These are phyloP conservation scores for Striga asiatica DNA, from an alignment of 257 asterid genomes.

Conservation along the genomic window DNA sequence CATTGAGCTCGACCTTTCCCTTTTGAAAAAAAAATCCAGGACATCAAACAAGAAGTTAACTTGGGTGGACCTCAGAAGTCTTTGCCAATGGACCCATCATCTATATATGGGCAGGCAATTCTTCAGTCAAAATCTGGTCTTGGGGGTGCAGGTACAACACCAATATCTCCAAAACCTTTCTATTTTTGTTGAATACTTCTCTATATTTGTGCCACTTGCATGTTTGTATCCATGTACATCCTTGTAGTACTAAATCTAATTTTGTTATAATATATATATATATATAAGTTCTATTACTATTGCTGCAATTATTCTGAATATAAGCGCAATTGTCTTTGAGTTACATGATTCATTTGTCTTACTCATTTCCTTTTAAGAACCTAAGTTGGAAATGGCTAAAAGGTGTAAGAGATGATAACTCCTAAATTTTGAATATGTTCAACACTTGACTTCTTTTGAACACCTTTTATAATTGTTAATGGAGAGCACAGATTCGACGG, in stretches of 20 bases:
- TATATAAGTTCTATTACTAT: too few relatives aligned
- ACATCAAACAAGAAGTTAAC: constrained; percentile 55
- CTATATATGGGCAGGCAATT: constrained; percentile 72
- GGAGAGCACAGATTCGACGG: too few relatives aligned
- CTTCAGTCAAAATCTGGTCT: constrained; percentile 77
- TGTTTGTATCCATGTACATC: background rate
- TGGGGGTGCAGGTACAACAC: constrained; percentile 52
- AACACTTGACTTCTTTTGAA: too few relatives aligned
- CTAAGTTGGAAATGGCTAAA: too few relatives aligned
- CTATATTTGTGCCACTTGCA: background rate
- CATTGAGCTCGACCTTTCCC: constrained; percentile 14
- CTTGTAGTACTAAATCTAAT: background rate
- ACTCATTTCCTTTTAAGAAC: too few relatives aligned
- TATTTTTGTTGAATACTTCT: background rate
- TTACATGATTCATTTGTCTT: too few relatives aligned
- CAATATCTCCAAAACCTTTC: background rate
- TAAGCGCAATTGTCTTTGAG: too few relatives aligned
- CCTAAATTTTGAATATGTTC: too few relatives aligned
- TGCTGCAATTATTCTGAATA: too few relatives aligned
- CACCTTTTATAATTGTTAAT: too few relatives aligned
- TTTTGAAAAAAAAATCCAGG: constrained; percentile 47
- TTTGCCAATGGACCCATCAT: constrained; percentile 69
- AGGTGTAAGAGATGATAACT: too few relatives aligned
- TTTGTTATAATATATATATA: too few relatives aligned
- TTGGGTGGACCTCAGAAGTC: constrained; percentile 60